Conservation (phyloP, 345 rosid species). For the Salix suchowensis region DNA sequence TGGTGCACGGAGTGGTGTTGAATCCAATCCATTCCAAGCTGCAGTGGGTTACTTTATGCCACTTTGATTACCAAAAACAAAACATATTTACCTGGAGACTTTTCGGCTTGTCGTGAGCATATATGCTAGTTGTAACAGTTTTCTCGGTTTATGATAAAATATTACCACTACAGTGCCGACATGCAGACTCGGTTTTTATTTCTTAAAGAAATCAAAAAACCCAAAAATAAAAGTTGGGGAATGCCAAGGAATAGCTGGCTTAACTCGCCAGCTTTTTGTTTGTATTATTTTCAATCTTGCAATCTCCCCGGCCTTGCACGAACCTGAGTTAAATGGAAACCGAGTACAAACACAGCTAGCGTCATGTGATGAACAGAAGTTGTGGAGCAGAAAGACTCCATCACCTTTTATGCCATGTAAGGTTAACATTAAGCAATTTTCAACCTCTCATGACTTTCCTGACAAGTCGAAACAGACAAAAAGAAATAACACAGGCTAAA, state of each 20-base stretch:
- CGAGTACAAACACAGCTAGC: not conserved
- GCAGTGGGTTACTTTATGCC: not conserved
- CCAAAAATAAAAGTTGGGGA: not conserved
- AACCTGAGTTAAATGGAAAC: not conserved
- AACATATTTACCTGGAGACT: no score
- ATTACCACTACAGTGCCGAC: not conserved
- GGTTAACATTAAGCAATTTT: not conserved
- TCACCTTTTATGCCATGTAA: not conserved
- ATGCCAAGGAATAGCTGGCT: not conserved
- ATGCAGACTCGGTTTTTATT: not conserved
- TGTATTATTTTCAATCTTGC: not conserved
- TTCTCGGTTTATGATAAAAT: not conserved
- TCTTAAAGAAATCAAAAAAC: not conserved
- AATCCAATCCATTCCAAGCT: no score
- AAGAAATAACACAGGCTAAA: not conserved
- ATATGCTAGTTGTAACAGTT: no score
- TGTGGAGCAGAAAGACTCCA: not conserved
- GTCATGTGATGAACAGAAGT: not conserved
- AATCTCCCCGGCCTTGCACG: not conserved
- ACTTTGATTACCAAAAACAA: no score
- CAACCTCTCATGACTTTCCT: not conserved
- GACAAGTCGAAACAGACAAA: conserved; percentile 14
- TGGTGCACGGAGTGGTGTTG: no score
- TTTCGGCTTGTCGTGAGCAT: no score
- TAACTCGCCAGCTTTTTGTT: not conserved